Evolutionary conservation across 805 yeast species (phyloP).

Genomic region (Peterozyma toletana): DNA sequence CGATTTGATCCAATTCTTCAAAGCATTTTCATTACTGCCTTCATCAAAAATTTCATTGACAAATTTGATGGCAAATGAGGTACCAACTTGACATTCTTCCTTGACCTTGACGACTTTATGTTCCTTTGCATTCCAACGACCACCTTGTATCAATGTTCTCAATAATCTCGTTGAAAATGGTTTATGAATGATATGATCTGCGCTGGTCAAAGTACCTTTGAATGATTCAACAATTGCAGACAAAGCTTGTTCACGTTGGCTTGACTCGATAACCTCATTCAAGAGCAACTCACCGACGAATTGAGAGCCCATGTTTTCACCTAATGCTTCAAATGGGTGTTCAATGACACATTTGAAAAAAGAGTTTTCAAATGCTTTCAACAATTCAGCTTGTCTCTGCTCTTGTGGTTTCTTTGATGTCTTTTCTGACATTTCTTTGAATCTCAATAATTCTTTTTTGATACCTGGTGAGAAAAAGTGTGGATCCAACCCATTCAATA

Average conservation of each 20-base stretch:
- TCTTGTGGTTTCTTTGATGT: conserved; percentile 85
- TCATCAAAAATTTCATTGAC: conserved; percentile 34
- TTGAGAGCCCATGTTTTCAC: conserved; percentile 79
- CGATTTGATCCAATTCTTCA: conserved; percentile 62
- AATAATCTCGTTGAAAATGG: conserved; percentile 71
- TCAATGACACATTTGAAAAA: conserved; percentile 49
- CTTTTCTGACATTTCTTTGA: conserved; percentile 51
- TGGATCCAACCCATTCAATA: conserved; percentile 72
- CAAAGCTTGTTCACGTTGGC: conserved; percentile 40
- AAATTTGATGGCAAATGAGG: conserved; percentile 49
- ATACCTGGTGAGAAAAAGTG: conserved; percentile 72
- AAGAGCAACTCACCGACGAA: conserved; percentile 70
- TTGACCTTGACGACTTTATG: conserved; percentile 39
- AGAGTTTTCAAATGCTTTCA: conserved; percentile 56
- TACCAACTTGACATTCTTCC: conserved; percentile 42
- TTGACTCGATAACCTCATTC: conserved; percentile 32
- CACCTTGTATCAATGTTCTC: conserved; percentile 76
- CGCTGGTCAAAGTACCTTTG: conserved; percentile 61
- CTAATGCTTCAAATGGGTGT: conserved; percentile 43
- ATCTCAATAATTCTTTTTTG: conserved; percentile 50
- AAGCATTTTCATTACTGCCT: conserved; percentile 42
- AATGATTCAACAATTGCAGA: conserved; percentile 49
- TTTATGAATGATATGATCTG: conserved; percentile 59
- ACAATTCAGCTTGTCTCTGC: conserved; percentile 66
- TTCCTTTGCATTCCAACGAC: conserved; percentile 69